A percentile compares a stretch with the other conserved stretches of the same genome.
These are phyloP conservation scores for Ceratobasidium sp. DNA, from an alignment of 1,284 basidiomycete genomes.

Conservation along the genomic window DNA sequence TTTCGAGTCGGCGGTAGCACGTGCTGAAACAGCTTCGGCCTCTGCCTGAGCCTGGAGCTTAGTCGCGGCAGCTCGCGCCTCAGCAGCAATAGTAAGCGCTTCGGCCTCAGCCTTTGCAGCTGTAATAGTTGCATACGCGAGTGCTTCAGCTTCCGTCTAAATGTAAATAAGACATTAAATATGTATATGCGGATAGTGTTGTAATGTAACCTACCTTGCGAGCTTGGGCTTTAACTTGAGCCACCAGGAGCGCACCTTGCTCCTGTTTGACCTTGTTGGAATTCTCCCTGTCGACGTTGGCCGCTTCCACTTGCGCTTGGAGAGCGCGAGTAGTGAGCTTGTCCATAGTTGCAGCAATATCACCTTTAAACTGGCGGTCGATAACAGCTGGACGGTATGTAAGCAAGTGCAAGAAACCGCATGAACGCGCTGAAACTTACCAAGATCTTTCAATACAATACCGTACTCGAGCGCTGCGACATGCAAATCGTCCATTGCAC, in stretches of 20 bases:
- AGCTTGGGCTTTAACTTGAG: conserved; percentile 77
- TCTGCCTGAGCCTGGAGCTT: conserved; percentile 78
- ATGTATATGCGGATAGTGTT: background rate
- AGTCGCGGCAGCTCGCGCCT: conserved; percentile 79
- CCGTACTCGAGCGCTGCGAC: conserved; percentile 82
- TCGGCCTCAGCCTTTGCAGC: conserved; percentile 81
- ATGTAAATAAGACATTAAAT: background rate
- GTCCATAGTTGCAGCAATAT: conserved; percentile 85
- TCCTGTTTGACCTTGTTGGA: conserved; percentile 87
- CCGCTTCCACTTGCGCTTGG: conserved; percentile 85
- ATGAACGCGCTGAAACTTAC: conserved; percentile 57
- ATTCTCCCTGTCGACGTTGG: conserved; percentile 85
- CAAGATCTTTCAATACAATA: conserved; percentile 80
- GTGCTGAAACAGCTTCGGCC: conserved; percentile 74
- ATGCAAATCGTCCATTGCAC: conserved; percentile 86
- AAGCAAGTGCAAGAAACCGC: conserved; percentile 1
- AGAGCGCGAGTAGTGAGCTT: conserved; percentile 82
- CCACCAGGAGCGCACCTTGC: conserved; percentile 78
- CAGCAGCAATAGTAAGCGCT: conserved; percentile 75
- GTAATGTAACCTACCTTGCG: conserved; percentile 65
- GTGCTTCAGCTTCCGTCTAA: conserved; percentile 76
- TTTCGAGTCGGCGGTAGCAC: conserved; percentile 70
- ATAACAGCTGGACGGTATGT: conserved; percentile 71
- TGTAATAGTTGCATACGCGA: conserved; percentile 77
- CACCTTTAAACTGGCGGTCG: conserved; percentile 83